These are phyloP conservation scores for Coemansia asiatica DNA, from an alignment of 192 early-diverging fungal genomes.

Conservation along the genomic window DNA sequence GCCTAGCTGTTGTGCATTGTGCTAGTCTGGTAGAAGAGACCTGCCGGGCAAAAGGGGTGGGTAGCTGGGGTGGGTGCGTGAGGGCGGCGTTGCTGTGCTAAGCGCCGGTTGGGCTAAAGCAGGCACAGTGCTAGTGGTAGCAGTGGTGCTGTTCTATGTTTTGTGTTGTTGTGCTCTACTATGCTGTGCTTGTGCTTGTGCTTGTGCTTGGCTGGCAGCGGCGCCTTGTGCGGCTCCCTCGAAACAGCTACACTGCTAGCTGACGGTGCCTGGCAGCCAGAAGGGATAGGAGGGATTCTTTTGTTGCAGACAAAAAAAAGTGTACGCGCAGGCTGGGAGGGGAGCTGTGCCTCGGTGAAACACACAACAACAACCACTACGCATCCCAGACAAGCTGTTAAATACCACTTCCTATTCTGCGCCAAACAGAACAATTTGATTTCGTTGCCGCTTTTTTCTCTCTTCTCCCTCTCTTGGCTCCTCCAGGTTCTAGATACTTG, in stretches of 20 bases:
- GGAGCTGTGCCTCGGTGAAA: slow-evolving; percentile 25
- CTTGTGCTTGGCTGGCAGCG: neutral
- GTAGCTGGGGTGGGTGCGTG: neutral
- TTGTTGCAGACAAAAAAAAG: slow-evolving; percentile 9
- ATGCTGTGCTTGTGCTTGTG: neutral
- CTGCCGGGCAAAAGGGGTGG: neutral
- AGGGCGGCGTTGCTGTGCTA: neutral
- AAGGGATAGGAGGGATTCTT: slow-evolving; percentile 8
- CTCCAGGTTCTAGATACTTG: slow-evolving; percentile 20
- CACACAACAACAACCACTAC: slow-evolving; percentile 24
- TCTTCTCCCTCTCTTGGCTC: slow-evolving; percentile 21
- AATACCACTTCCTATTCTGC: slow-evolving; percentile 54
- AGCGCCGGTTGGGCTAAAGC: neutral
- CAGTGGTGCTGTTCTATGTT: too few relatives aligned
- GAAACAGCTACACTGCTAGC: neutral
- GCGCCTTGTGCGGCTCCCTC: neutral
- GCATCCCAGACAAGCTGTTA: slow-evolving; percentile 48
- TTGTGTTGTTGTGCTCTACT: neutral
- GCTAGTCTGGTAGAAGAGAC: neutral
- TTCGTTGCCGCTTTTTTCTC: slow-evolving; percentile 37
- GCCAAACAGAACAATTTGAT: slow-evolving; percentile 52
- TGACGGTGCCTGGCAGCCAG: slow-evolving; percentile 4
- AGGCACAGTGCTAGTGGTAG: too few relatives aligned
- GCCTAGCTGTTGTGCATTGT: neutral
- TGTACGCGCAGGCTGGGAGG: slow-evolving; percentile 25